phyloP scores from a whole-genome alignment of 202 grass and related monocot genomes.

The Hordeum pubiflorum region DNA sequence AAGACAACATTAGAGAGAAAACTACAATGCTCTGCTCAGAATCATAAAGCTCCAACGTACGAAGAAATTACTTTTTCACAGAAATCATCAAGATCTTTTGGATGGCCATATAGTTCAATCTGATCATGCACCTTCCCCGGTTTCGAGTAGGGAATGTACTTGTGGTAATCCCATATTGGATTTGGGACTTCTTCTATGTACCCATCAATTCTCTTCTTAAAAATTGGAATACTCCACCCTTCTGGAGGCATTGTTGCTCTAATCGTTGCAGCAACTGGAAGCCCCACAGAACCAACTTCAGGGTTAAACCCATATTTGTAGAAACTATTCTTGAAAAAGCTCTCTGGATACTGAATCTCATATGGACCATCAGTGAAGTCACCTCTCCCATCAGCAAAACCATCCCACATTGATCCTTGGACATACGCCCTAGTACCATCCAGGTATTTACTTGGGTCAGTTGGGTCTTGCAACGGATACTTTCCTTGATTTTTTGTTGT shows the following conservation, averaged over 20 bases:
- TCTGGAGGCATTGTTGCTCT: constrained; percentile 90
- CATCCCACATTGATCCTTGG: constrained; percentile 97
- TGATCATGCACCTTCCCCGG: constrained; percentile 88
- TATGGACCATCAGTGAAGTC: constrained; percentile 81
- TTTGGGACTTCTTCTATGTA: constrained; percentile 77
- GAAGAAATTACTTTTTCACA: constrained; percentile 70
- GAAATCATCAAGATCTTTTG: constrained; percentile 78
- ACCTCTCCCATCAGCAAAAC: constrained; percentile 85
- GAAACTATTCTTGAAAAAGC: constrained; percentile 76
- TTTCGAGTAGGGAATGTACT: constrained; percentile 95
- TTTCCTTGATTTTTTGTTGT: constrained; percentile 6
- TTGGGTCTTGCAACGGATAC: constrained; percentile 27
- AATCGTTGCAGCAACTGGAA: constrained; percentile 88
- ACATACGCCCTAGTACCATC: constrained; percentile 83
- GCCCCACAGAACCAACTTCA: constrained; percentile 78
- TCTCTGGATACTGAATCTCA: constrained; percentile 87
- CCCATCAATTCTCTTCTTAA: constrained; percentile 59
- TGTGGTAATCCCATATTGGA: constrained; percentile 93
- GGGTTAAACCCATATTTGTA: constrained; percentile 93
- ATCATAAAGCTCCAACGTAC: not conserved
- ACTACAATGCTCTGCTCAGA: not conserved
- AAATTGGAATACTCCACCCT: constrained; percentile 79
- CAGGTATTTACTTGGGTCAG: constrained; percentile 82
- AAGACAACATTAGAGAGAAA: constrained; percentile 20
- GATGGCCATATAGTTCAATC: constrained; percentile 64